These are phyloP conservation scores for Bryoerythrophyllum caledonicum DNA, from an alignment of 225 moss, liverwort and hornwort species.

Conservation along the genomic window DNA sequence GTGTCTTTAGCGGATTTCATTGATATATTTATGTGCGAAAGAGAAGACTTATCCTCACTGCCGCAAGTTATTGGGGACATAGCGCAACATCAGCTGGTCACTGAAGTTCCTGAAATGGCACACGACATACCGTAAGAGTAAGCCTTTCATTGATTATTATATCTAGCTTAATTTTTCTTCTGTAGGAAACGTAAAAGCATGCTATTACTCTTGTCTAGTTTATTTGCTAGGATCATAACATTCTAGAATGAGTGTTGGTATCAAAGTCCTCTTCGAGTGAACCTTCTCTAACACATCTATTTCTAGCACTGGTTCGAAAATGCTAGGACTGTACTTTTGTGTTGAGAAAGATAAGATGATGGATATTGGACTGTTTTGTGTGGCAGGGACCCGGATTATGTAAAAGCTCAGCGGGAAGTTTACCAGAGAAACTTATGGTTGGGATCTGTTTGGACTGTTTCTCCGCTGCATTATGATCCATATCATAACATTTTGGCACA, in stretches of 20 bases:
- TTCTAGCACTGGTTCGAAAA: too few species aligned
- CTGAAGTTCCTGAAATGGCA: conserved; percentile 51
- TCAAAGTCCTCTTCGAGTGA: too few species aligned
- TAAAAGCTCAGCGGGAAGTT: conserved; percentile 42
- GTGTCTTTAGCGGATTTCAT: conserved; percentile 53
- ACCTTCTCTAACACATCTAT: too few species aligned
- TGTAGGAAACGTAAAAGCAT: not conserved
- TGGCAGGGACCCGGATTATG: conserved; percentile 56
- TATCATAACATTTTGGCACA: conserved; percentile 61
- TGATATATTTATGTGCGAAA: conserved; percentile 41
- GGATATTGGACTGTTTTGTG: not conserved
- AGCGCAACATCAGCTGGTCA: conserved; percentile 52
- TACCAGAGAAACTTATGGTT: conserved; percentile 57
- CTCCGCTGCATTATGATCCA: conserved; percentile 59
- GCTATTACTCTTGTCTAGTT: not conserved
- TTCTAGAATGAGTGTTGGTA: too few species aligned
- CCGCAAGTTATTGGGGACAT: conserved; percentile 42
- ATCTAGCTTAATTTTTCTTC: too few species aligned
- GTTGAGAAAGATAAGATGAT: conserved; percentile 9
- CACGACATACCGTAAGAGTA: conserved; percentile 63
- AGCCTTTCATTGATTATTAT: conserved; percentile 24
- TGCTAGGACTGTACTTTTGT: not conserved
- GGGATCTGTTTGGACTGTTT: conserved; percentile 51
- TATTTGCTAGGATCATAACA: too few species aligned
- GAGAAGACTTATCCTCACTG: conserved; percentile 25